Percentiles rank a stretch among this genome's conserved stretches.
Conservation (phyloP, 176 grass and related monocot species). For the Eremochloa ophiuroides region DNA sequence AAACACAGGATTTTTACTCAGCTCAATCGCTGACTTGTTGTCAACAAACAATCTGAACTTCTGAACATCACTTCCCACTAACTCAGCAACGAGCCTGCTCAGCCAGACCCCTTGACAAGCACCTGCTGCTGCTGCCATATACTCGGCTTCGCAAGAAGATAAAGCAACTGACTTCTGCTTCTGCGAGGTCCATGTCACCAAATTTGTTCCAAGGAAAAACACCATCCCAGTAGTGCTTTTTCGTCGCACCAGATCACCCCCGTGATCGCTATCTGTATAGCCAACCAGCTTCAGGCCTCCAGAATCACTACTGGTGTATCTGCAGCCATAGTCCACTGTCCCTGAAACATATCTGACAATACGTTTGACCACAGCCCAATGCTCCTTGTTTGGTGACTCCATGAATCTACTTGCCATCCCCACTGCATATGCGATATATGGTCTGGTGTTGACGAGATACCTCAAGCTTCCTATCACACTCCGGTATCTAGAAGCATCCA, state of each 20-base stretch:
- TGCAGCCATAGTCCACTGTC: background rate
- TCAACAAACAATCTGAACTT: background rate
- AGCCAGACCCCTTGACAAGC: background rate
- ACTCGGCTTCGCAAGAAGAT: background rate
- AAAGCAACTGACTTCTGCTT: background rate
- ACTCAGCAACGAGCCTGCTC: accelerated
- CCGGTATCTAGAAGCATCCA: background rate
- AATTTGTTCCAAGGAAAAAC: background rate
- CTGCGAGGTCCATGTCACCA: background rate
- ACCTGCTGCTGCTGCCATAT: background rate
- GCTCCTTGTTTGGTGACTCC: background rate
- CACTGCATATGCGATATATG: background rate
- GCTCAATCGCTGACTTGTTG: background rate
- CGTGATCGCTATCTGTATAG: background rate
- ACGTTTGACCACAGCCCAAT: background rate
- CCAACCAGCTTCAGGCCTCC: background rate
- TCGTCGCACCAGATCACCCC: background rate
- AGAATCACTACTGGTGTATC: background rate
- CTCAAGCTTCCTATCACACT: background rate
- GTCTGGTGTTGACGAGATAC: background rate
- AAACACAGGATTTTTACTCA: background rate
- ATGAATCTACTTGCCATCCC: background rate
- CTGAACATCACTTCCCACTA: accelerated
- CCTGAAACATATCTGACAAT: background rate
- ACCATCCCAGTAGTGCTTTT: background rate